Evolutionary conservation across 176 grass and related monocot genomes (phyloP).

Genomic region (Carex parvula): DNA sequence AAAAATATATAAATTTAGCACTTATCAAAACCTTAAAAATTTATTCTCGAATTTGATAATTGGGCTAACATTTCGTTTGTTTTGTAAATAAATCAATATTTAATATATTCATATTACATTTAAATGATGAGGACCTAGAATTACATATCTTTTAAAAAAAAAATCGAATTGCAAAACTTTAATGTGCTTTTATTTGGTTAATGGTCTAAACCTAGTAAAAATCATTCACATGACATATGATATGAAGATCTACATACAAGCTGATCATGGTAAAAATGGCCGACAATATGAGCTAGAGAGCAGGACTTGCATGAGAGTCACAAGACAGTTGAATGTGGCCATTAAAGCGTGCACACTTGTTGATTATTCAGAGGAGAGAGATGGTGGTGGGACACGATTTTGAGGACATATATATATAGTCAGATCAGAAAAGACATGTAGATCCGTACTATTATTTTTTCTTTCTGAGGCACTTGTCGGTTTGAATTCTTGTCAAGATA

Average conservation of each 20-base stretch:
- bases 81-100: too few relatives aligned
- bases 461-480: background rate
- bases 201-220: too few relatives aligned
- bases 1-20: too few relatives aligned
- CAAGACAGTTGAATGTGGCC: conserved; percentile 26
- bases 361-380: background rate
- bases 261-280: conserved; percentile 3
- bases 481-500: conserved; percentile 4
- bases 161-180: too few relatives aligned
- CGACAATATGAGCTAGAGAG: conserved; percentile 8
- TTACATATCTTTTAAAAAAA: too few relatives aligned
- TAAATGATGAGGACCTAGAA: too few relatives aligned
- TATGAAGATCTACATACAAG: background rate
- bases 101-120: too few relatives aligned
- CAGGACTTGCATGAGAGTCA: conserved; percentile 7
- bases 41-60: too few relatives aligned
- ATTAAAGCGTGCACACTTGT: conserved; percentile 1
- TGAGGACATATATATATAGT: background rate
- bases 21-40: too few relatives aligned
- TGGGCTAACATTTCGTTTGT: too few relatives aligned
- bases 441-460: background rate
- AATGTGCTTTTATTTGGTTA: too few relatives aligned
- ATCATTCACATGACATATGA: background rate
- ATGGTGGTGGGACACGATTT: background rate
- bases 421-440: conserved; percentile 14